phyloP scores from a whole-genome alignment of 2,329 filamentous ascomycete species.

The Neofusicoccum ribis region DNA sequence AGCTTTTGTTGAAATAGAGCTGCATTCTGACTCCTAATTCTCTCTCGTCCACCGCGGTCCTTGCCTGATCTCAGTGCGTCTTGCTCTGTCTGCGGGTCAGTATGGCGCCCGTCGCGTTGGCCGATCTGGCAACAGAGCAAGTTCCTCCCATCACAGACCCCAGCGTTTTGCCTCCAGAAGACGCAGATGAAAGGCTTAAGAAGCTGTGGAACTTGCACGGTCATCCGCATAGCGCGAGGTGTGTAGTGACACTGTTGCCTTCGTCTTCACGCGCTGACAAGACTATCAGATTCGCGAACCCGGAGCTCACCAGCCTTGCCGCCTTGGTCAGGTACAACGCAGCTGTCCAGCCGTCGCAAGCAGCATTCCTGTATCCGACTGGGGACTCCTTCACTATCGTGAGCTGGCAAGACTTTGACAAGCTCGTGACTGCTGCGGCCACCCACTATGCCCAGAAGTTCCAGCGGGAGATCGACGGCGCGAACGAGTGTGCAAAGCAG shows the following conservation, averaged over 20 bases:
- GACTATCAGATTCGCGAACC: conserved; percentile 29
- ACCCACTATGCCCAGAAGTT: conserved; percentile 27
- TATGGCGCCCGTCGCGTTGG: conserved; percentile 13
- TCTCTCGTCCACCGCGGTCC: too few species aligned
- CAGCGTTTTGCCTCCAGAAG: conserved; percentile 27
- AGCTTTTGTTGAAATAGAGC: not conserved
- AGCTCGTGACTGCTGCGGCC: conserved; percentile 27
- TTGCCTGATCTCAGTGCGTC: not conserved
- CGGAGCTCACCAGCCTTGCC: conserved; percentile 30
- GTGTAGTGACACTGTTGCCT: too few species aligned
- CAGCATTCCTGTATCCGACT: conserved; percentile 30
- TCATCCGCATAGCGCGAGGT: conserved; percentile 26
- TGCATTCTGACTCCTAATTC: not conserved
- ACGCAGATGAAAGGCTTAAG: conserved; percentile 26
- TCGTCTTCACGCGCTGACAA: not conserved
- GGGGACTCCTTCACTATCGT: conserved; percentile 23
- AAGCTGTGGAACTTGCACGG: conserved; percentile 36
- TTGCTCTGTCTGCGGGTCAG: not conserved
- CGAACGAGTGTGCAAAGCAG: conserved; percentile 27
- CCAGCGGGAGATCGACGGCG: conserved; percentile 25
- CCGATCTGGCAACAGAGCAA: not conserved
- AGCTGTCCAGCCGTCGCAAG: conserved; percentile 24
- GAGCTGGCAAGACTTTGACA: conserved; percentile 26
- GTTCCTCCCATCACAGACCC: conserved; percentile 22
- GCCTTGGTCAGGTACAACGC: conserved; percentile 31